A percentile compares a stretch with the other conserved stretches of the same genome.
phyloP scores from a whole-genome alignment of 305 asterid genomes.

The Solanum hybrid region DNA sequence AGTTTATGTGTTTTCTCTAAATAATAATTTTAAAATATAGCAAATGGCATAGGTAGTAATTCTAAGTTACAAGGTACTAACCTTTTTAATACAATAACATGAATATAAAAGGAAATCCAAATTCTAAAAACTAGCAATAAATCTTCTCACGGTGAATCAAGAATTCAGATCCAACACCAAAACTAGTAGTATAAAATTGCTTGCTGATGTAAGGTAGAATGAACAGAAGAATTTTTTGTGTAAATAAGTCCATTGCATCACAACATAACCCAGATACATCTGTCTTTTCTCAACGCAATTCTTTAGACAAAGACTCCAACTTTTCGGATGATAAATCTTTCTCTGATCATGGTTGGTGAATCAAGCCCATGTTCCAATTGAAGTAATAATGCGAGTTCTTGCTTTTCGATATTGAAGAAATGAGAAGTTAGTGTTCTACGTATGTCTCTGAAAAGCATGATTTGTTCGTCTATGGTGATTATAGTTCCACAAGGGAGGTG shows the following conservation, averaged over 20 bases:
- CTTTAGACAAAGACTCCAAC: background rate
- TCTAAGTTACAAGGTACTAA: too few relatives aligned
- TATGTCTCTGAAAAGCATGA: background rate
- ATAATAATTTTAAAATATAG: too few relatives aligned
- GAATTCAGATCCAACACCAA: background rate
- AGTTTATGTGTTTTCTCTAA: too few relatives aligned
- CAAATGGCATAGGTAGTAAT: too few relatives aligned
- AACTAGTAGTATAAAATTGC: background rate
- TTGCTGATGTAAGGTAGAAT: background rate
- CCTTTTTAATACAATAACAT: background rate
- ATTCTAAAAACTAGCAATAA: background rate
- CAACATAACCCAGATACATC: background rate
- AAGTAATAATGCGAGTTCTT: background rate
- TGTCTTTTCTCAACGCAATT: background rate
- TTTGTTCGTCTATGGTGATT: background rate
- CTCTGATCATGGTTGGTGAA: background rate
- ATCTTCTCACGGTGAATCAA: background rate
- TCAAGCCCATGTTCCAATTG: background rate
- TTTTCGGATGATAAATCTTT: background rate
- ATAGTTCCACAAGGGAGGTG: constrained; percentile 24
- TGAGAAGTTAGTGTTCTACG: constrained; percentile 47
- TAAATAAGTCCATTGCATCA: background rate
- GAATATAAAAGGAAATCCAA: background rate
- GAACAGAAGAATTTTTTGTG: background rate
- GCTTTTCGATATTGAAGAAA: constrained; percentile 14